phyloP scores from a whole-genome alignment of 75 land plant species.

The Pinus albicaulis region DNA sequence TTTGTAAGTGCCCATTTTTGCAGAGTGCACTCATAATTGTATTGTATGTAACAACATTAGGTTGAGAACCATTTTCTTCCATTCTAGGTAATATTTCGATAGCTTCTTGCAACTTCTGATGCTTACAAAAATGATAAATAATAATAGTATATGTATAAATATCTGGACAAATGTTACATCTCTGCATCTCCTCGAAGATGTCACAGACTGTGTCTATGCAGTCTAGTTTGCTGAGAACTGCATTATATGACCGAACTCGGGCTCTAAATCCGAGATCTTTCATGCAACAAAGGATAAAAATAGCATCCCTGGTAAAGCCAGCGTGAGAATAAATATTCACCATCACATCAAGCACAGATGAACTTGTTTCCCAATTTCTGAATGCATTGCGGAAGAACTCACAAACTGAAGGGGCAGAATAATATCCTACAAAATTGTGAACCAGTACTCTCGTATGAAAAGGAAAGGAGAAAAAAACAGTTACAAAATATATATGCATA shows the following conservation, averaged over 20 bases:
- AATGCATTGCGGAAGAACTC: neutral
- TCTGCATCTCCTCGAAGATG: neutral
- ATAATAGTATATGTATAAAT: neutral
- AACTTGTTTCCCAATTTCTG: constrained; percentile 1
- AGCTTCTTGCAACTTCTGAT: neutral
- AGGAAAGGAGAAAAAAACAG: neutral
- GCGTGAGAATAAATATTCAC: neutral
- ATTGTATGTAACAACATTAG: constrained; percentile 5
- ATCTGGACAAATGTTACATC: constrained; percentile 4
- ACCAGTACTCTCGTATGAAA: neutral
- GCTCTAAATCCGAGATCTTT: neutral
- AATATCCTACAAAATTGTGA: constrained; percentile 1
- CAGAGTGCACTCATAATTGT: neutral
- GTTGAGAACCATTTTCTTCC: neutral
- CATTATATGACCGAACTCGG: neutral
- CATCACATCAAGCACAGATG: neutral
- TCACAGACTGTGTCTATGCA: neutral
- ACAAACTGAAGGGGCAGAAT: neutral
- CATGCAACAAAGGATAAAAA: constrained; percentile 3
- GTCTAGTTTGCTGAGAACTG: neutral
- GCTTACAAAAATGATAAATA: constrained; percentile 1
- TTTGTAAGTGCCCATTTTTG: neutral
- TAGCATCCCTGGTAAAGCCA: too few relatives aligned
- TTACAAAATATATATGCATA: neutral
- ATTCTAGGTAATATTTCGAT: neutral